phyloP scores from a whole-genome alignment of 768 basidiomycete genomes.

The Tephrocybe rancida region DNA sequence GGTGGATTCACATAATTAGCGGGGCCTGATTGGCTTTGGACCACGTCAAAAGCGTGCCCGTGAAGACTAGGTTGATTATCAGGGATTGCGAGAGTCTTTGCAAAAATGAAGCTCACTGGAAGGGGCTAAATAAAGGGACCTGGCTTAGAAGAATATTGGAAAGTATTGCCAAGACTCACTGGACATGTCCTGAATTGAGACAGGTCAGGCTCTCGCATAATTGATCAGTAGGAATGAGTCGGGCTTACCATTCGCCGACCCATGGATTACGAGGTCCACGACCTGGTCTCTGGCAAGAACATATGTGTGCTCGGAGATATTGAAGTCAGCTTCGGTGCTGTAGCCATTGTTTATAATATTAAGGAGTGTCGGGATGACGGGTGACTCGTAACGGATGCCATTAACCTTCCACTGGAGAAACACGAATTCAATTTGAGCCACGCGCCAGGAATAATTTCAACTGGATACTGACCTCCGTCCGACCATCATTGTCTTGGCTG shows the following conservation, averaged over 20 bases:
- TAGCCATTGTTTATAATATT: slow-evolving; percentile 23
- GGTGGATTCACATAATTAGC: slow-evolving; percentile 25
- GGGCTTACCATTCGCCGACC: slow-evolving; percentile 20
- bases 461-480: slow-evolving; percentile 28
- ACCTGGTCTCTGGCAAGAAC: slow-evolving; percentile 19
- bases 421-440: background rate
- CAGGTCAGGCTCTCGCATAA: too few relatives aligned
- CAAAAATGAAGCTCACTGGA: background rate
- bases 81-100: background rate
- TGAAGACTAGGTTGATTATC: slow-evolving; percentile 16
- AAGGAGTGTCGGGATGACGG: slow-evolving; percentile 23
- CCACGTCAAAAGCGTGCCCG: slow-evolving; percentile 29
- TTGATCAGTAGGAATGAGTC: background rate
- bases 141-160: background rate
- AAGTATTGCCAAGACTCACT: background rate
- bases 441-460: slow-evolving; percentile 8
- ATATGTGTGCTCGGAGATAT: slow-evolving; percentile 21
- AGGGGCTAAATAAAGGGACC: background rate
- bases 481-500: slow-evolving; percentile 31
- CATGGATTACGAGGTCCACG: slow-evolving; percentile 25
- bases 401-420: slow-evolving; percentile 19
- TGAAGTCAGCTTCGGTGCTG: slow-evolving; percentile 16
- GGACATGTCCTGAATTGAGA: background rate
- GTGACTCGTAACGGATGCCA: slow-evolving; percentile 20
- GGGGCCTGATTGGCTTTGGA: slow-evolving; percentile 20